Evolutionary conservation across 306 rosid species (phyloP).

Genomic region (Malus asiatica): DNA sequence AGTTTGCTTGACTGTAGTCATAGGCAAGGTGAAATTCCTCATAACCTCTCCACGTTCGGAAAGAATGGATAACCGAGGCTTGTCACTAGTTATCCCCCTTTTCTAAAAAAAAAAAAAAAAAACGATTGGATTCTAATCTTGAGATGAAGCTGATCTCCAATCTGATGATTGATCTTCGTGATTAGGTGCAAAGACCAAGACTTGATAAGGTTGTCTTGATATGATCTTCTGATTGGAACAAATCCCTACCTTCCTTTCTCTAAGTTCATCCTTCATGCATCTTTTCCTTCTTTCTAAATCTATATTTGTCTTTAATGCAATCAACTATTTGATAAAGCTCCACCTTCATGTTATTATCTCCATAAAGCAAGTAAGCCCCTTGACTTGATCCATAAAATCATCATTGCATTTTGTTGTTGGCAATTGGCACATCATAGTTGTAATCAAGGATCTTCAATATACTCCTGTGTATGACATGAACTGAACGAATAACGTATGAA

Average conservation of each 20-base stretch:
- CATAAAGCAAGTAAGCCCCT: neutral
- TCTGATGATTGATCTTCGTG: too few relatives aligned
- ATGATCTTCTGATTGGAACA: neutral
- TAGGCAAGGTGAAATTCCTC: fast-evolving
- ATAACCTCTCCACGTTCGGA: fast-evolving
- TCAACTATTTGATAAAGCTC: neutral
- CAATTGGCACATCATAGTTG: neutral
- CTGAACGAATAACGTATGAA: too few relatives aligned
- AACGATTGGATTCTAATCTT: neutral
- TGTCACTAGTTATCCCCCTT: too few relatives aligned
- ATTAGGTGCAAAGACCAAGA: neutral
- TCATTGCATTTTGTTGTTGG: neutral
- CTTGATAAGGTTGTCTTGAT: neutral
- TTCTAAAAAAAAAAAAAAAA: too few relatives aligned
- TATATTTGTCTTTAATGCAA: too few relatives aligned
- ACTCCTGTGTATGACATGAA: too few relatives aligned
- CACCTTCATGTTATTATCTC: neutral
- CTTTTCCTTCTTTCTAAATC: neutral
- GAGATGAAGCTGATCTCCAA: neutral
- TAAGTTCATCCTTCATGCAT: neutral
- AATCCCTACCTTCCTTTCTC: neutral
- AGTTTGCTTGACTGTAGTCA: too few relatives aligned
- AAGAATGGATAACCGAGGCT: too few relatives aligned
- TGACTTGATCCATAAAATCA: neutral
- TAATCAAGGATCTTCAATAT: neutral